A percentile compares a stretch with the other conserved stretches of the same genome.
These are phyloP conservation scores for Ogataea haglerorum DNA, from an alignment of 805 yeast genomes.

Conservation along the genomic window DNA sequence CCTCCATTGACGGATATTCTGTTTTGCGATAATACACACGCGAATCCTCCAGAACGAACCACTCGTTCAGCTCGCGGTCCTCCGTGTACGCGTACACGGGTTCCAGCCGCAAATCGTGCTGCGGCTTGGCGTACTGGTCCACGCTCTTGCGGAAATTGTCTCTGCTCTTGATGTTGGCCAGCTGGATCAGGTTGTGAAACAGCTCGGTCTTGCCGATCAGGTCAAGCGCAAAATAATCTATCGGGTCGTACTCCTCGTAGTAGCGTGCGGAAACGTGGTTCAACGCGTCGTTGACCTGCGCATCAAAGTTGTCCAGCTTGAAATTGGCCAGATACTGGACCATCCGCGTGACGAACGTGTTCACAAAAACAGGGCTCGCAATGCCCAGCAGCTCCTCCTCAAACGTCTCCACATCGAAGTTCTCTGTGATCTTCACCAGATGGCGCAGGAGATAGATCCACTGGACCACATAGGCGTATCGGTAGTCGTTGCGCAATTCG, in stretches of 20 bases:
- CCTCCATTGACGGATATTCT: conserved; percentile 30
- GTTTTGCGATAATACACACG: conserved; percentile 45
- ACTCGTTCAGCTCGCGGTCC: conserved; percentile 23
- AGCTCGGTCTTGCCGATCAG: conserved; percentile 49
- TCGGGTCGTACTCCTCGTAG: conserved; percentile 6
- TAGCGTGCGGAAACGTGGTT: conserved; percentile 7
- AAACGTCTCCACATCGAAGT: conserved; percentile 54
- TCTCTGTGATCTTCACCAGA: conserved; percentile 47
- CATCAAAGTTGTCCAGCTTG: conserved; percentile 28
- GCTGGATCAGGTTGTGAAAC: conserved; percentile 37
- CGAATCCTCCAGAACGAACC: conserved; percentile 45
- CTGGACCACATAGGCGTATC: conserved; percentile 42
- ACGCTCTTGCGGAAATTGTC: conserved; percentile 50
- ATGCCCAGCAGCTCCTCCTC: conserved; percentile 58
- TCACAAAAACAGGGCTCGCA: conserved; percentile 39
- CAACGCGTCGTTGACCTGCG: conserved; percentile 28
- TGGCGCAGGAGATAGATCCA: conserved; percentile 58
- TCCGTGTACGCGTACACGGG: conserved; percentile 21
- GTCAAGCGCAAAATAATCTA: conserved; percentile 29
- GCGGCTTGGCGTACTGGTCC: conserved; percentile 31
- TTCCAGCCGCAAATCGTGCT: conserved; percentile 22
- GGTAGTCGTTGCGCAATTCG: conserved; percentile 35
- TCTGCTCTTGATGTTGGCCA: conserved; percentile 40
- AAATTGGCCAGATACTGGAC: conserved; percentile 39
- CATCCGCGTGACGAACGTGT: conserved; percentile 42